These are phyloP conservation scores for Dactylella cylindrospora DNA, from an alignment of 2,329 filamentous ascomycete species.

Conservation along the genomic window DNA sequence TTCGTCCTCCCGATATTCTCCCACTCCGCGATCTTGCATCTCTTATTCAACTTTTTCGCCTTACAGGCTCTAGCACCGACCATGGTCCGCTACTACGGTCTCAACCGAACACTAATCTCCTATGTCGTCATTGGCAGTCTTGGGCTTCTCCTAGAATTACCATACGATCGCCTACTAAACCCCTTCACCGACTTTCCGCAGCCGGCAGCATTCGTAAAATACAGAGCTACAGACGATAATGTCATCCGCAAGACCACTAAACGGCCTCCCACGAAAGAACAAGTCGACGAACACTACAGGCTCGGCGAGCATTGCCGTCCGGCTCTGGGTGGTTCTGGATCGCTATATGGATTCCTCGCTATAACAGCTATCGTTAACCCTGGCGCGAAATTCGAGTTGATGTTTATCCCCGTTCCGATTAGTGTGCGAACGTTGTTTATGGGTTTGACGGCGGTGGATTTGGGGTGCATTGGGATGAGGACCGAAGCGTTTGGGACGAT, in stretches of 20 bases:
- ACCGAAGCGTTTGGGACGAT: conserved; percentile 13
- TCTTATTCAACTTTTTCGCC: conserved; percentile 37
- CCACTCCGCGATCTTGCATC: conserved; percentile 18
- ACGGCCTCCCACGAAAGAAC: conserved; percentile 2
- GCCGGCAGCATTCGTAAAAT: not conserved
- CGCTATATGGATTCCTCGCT: conserved; percentile 16
- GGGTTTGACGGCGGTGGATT: conserved; percentile 18
- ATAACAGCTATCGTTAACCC: conserved; percentile 39
- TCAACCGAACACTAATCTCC: conserved; percentile 8
- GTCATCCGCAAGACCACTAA: conserved; percentile 5
- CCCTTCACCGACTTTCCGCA: conserved; percentile 13
- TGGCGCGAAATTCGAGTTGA: conserved; percentile 32
- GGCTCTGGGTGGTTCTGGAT: conserved; percentile 18
- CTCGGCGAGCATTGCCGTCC: conserved; percentile 18
- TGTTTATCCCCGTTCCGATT: conserved; percentile 38
- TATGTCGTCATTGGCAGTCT: conserved; percentile 5
- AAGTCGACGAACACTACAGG: conserved; percentile 18
- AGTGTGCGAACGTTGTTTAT: conserved; percentile 38
- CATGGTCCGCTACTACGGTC: conserved; percentile 29
- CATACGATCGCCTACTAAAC: conserved; percentile 8
- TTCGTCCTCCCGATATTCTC: conserved; percentile 27
- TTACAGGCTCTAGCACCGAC: conserved; percentile 30
- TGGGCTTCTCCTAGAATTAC: not conserved
- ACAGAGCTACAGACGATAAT: conserved; percentile 1
- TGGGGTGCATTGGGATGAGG: conserved; percentile 14